These are phyloP conservation scores for Aleurites moluccanus DNA, from an alignment of 441 rosid genomes.

Conservation along the genomic window DNA sequence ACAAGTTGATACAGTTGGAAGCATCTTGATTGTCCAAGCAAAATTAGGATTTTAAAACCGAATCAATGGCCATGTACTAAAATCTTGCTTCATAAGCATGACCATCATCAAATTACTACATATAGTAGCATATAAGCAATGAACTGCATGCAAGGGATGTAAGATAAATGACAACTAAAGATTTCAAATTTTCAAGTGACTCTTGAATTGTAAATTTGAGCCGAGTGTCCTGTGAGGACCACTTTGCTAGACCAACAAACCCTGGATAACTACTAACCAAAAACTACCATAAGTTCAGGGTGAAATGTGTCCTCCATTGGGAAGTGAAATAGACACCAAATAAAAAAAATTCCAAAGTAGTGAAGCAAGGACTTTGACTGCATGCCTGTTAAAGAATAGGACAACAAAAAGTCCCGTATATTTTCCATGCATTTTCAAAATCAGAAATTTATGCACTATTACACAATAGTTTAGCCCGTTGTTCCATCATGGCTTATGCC, in stretches of 20 bases:
- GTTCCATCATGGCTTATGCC: background rate
- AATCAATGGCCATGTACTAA: background rate
- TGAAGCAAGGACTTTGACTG: background rate
- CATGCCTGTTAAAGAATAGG: background rate
- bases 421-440: background rate
- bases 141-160: background rate
- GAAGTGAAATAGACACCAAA: background rate
- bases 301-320: background rate
- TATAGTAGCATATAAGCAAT: background rate
- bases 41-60: background rate
- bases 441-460: background rate
- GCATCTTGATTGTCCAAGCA: conserved; percentile 6
- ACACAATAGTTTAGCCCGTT: background rate
- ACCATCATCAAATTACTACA: background rate
- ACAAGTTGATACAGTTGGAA: background rate
- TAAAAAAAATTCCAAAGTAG: background rate
- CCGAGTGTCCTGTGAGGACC: background rate
- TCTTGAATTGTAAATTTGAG: background rate
- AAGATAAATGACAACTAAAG: background rate
- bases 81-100: background rate
- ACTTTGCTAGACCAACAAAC: background rate
- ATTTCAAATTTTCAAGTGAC: background rate
- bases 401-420: background rate
- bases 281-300: background rate
- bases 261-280: background rate